Evolutionary conservation across 345 rosid species (phyloP).

Genomic region (Eucalyptus fibrosa): DNA sequence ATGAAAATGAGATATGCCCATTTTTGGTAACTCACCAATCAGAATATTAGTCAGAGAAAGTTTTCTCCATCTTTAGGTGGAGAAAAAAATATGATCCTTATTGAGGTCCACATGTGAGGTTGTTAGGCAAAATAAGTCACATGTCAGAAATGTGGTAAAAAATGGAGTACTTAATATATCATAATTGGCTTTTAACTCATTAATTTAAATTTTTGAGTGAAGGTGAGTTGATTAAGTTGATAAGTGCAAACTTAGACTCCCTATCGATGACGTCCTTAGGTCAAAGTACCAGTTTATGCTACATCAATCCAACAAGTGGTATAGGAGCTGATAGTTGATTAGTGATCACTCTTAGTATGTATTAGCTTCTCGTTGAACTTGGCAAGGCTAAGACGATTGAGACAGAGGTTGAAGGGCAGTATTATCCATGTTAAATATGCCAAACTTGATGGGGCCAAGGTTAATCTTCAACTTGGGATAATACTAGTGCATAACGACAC

Average conservation of each 20-base stretch:
- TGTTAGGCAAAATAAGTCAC: background rate
- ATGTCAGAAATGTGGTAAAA: background rate
- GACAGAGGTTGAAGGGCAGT: background rate
- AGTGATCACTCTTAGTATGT: background rate
- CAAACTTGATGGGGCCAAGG: background rate
- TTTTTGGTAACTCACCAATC: background rate
- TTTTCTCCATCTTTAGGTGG: background rate
- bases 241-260: background rate
- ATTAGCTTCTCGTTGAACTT: background rate
- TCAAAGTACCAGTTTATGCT: background rate
- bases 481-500: background rate
- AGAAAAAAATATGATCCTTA: background rate
- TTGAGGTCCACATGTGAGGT: background rate
- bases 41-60: background rate
- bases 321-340: background rate
- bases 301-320: background rate
- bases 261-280: background rate
- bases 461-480: background rate
- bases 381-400: background rate
- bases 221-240: background rate
- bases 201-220: background rate
- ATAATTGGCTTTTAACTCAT: background rate
- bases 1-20: background rate
- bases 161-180: background rate
- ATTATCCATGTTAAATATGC: background rate